Evolutionary conservation across 2,329 filamentous ascomycete species (phyloP).

Genomic region (Penicillium sp.): DNA sequence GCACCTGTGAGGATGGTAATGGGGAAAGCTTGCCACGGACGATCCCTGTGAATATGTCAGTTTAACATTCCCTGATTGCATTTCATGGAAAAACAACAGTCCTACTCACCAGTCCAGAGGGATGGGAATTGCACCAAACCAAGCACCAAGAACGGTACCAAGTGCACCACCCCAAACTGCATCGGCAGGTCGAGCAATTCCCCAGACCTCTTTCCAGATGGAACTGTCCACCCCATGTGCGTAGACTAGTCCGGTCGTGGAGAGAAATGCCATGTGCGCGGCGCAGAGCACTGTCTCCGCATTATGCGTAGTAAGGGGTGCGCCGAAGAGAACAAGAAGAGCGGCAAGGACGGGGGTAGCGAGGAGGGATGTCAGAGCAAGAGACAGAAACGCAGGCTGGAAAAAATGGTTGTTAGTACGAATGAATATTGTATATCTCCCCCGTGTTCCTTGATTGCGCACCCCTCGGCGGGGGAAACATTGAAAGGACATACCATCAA

Average conservation of each 20-base stretch:
- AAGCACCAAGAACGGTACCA: conserved; percentile 80
- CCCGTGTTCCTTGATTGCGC: no score
- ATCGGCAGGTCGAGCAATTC: conserved; percentile 74
- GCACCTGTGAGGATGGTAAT: conserved; percentile 85
- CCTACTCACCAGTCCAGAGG: conserved; percentile 79
- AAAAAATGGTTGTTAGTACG: not conserved
- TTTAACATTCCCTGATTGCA: not conserved
- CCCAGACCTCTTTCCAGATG: conserved; percentile 72
- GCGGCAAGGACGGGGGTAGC: conserved; percentile 62
- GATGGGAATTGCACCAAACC: conserved; percentile 93
- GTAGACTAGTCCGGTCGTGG: conserved; percentile 80
- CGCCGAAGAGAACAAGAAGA: conserved; percentile 84
- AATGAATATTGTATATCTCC: no score
- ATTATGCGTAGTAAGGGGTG: conserved; percentile 81
- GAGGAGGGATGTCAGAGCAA: conserved; percentile 58
- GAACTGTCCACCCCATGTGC: conserved; percentile 75
- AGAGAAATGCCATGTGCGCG: conserved; percentile 78
- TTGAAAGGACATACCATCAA: conserved; percentile 33
- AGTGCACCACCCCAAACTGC: conserved; percentile 80
- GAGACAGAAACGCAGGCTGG: conserved; percentile 73
- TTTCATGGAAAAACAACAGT: not conserved
- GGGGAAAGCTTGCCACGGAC: conserved; percentile 99
- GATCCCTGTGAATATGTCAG: conserved; percentile 61
- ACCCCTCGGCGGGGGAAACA: no score
- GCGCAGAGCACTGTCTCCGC: conserved; percentile 79